phyloP scores from a whole-genome alignment of 1,139 yeast species.

The Kodamaea suecica region DNA sequence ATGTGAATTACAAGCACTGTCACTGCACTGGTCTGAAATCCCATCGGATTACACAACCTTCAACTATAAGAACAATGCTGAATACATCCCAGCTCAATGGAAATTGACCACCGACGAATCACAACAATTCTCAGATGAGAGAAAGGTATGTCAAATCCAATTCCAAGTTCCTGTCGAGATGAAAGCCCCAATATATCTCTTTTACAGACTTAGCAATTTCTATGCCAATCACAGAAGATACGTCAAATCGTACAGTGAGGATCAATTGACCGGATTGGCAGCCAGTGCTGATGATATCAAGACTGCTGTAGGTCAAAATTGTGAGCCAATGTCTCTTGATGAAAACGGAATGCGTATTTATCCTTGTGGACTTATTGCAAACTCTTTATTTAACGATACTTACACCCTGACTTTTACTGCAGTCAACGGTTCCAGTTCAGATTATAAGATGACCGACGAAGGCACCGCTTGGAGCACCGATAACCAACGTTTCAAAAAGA shows the following conservation, averaged over 20 bases:
- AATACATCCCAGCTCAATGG: conserved; percentile 59
- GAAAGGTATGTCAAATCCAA: conserved; percentile 69
- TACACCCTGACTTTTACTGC: conserved; percentile 50
- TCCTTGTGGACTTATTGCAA: conserved; percentile 96
- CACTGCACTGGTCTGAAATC: conserved; percentile 53
- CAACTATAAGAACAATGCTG: conserved; percentile 42
- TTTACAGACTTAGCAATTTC: conserved; percentile 79
- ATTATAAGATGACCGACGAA: conserved; percentile 60
- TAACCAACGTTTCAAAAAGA: conserved; percentile 72
- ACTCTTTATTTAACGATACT: conserved; percentile 88
- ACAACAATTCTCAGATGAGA: conserved; percentile 53
- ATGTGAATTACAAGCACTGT: conserved; percentile 61
- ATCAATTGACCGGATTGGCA: conserved; percentile 76
- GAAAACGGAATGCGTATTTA: conserved; percentile 60
- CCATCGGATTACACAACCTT: conserved; percentile 56
- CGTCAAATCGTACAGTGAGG: conserved; percentile 87
- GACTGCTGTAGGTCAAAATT: conserved; percentile 74
- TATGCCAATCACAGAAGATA: conserved; percentile 92
- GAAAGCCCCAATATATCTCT: conserved; percentile 73
- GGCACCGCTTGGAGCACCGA: conserved; percentile 91
- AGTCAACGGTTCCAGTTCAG: conserved; percentile 43
- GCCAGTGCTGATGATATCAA: conserved; percentile 57
- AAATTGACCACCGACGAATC: conserved; percentile 49
- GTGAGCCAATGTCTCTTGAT: conserved; percentile 73
- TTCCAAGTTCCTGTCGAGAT: conserved; percentile 74